Conservation (phyloP, 495 filamentous ascomycete species). For the Massariosphaeria phaeospora region DNA sequence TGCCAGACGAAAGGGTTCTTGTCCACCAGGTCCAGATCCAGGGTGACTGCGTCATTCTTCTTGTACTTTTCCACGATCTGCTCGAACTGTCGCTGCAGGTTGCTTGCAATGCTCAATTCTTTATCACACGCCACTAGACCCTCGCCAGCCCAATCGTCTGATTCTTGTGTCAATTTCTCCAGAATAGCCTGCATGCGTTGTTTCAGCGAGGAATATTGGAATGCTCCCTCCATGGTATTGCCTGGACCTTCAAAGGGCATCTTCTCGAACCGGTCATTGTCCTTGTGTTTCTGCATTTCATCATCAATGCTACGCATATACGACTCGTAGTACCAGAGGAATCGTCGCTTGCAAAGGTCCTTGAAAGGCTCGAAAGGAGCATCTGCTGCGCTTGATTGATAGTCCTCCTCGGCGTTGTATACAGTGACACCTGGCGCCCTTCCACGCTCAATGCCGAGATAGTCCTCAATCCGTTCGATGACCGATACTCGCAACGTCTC, state of each 20-base stretch:
- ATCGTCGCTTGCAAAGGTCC: constrained; percentile 85
- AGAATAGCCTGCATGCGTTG: constrained; percentile 61
- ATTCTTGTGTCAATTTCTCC: constrained; percentile 65
- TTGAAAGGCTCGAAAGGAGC: constrained; percentile 70
- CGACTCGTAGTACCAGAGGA: constrained; percentile 91
- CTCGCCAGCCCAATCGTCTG: constrained; percentile 62
- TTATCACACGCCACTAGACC: constrained; percentile 59
- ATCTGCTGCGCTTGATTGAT: constrained; percentile 51
- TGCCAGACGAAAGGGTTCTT: constrained; percentile 65
- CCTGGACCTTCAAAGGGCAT: constrained; percentile 81
- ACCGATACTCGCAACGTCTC: constrained; percentile 85
- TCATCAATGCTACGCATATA: constrained; percentile 68
- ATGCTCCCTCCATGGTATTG: constrained; percentile 84
- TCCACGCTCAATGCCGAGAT: constrained; percentile 56
- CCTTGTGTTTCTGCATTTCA: constrained; percentile 54
- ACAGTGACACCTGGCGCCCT: constrained; percentile 45
- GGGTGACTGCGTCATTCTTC: constrained; percentile 58
- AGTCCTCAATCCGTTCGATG: constrained; percentile 76
- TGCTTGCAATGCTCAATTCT: constrained; percentile 71
- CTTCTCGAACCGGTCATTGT: constrained; percentile 57
- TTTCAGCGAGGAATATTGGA: constrained; percentile 74
- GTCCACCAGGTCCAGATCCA: constrained; percentile 68
- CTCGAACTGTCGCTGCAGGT: constrained; percentile 75
- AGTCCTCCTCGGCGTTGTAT: constrained; percentile 51
- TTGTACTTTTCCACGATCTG: constrained; percentile 73